Percentiles rank a stretch among this genome's conserved stretches.
These are phyloP conservation scores for Rostrohypoxylon terebratum DNA, from an alignment of 495 filamentous ascomycete genomes.

Conservation along the genomic window DNA sequence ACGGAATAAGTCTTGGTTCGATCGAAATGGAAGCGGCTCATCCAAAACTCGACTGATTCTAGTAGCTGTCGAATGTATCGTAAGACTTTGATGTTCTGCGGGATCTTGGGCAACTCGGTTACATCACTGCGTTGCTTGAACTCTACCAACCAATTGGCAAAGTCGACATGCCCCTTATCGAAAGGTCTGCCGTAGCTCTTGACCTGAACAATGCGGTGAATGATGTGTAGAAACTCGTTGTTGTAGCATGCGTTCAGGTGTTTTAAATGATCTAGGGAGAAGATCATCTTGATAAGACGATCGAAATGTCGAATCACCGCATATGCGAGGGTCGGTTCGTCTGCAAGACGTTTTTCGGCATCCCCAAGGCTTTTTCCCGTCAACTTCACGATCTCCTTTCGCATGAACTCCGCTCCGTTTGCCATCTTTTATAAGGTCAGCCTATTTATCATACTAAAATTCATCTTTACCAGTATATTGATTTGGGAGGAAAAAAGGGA, in stretches of 20 bases:
- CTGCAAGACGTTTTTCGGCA: too few relatives aligned
- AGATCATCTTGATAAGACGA: too few relatives aligned
- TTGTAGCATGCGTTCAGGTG: not conserved
- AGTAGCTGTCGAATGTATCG: not conserved
- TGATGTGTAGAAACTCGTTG: constrained; percentile 4
- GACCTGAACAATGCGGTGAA: not conserved
- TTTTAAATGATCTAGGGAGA: too few relatives aligned
- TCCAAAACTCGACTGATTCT: not conserved
- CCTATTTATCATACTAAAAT: not conserved
- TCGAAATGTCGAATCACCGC: too few relatives aligned
- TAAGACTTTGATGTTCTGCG: not conserved
- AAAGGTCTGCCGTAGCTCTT: not conserved
- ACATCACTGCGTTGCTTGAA: constrained; percentile 1
- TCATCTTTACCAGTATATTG: not conserved
- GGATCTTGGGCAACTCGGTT: not conserved
- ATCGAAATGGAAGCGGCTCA: not conserved
- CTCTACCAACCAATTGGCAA: not conserved
- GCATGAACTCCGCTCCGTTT: too few relatives aligned
- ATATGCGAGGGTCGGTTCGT: too few relatives aligned
- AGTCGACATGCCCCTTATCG: not conserved
- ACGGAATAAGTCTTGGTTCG: not conserved
- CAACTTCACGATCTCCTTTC: too few relatives aligned
- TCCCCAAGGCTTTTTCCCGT: too few relatives aligned
- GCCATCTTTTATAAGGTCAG: not conserved
- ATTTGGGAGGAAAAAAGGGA: not conserved